Evolutionary conservation across 805 yeast species (phyloP).

Genomic region (Grigorovia yakushimaensis): DNA sequence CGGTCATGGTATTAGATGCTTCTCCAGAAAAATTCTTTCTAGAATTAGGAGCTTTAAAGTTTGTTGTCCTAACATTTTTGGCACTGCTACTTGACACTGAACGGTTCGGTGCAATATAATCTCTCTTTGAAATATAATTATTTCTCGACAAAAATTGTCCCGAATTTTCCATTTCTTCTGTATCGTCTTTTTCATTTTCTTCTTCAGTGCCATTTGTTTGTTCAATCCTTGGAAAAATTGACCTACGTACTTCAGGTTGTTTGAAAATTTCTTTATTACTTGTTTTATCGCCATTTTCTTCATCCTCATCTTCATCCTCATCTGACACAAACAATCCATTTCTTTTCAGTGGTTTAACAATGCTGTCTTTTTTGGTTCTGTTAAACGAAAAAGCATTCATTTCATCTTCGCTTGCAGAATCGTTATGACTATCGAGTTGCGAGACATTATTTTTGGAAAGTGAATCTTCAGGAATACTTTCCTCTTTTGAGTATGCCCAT

Average conservation of each 20-base stretch:
- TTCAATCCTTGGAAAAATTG: no score
- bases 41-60: no score
- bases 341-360: background rate
- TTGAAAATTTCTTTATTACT: no score
- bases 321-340: constrained; percentile 13
- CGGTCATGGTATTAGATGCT: no score
- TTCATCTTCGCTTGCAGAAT: background rate
- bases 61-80: no score
- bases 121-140: background rate
- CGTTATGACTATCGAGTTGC: background rate
- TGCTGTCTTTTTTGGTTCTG: background rate
- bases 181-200: background rate
- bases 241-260: no score
- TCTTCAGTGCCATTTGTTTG: no score
- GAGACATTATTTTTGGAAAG: no score
- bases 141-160: background rate
- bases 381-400: constrained; percentile 2
- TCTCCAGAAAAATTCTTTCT: no score
- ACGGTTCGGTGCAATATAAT: background rate
- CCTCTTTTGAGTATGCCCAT: background rate
- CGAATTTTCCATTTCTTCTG: background rate
- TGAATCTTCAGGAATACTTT: background rate
- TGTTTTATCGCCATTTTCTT: no score
- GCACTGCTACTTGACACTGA: background rate
- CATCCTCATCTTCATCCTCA: constrained; percentile 7